A percentile compares a stretch with the other conserved stretches of the same genome.
These are phyloP conservation scores for Fusarium sarcochroum DNA, from an alignment of 2,329 filamentous ascomycete species.

Conservation along the genomic window DNA sequence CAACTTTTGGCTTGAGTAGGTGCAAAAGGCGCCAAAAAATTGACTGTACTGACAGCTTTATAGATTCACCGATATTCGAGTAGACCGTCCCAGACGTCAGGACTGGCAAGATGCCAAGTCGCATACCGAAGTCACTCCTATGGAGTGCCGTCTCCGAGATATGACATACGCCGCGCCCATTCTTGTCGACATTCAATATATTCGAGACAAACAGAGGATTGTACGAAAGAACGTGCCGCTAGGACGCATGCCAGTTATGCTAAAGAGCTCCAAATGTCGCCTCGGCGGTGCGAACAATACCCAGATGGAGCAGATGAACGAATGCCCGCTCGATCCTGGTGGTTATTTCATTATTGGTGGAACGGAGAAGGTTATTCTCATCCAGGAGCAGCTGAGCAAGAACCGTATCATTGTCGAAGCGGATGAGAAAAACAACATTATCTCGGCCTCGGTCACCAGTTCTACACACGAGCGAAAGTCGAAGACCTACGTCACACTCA, in stretches of 20 bases:
- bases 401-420: conserved; percentile 98
- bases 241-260: conserved; percentile 95
- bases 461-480: conserved; percentile 98
- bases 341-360: conserved; percentile 98
- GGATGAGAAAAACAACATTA: conserved; percentile 90
- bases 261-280: conserved; percentile 94
- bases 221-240: conserved; percentile 84
- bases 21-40: conserved; percentile 31
- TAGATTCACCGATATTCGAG: conserved; percentile 87
- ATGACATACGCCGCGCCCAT: conserved; percentile 99
- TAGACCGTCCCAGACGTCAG: conserved; percentile 83
- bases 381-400: conserved; percentile 99
- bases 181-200: conserved; percentile 91
- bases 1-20: conserved; percentile 86
- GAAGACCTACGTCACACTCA: conserved; percentile 94
- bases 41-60: conserved; percentile 39
- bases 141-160: conserved; percentile 95
- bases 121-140: conserved; percentile 85
- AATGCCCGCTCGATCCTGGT: conserved; percentile 95
- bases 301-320: conserved; percentile 92
- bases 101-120: conserved; percentile 81
- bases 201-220: conserved; percentile 82
- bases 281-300: conserved; percentile 86
- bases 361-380: conserved; percentile 98
- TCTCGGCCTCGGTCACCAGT: conserved; percentile 96